Percentiles rank a stretch among this genome's conserved stretches.
Evolutionary conservation across 2,329 filamentous ascomycete genomes (phyloP).

Genomic region (Juglanconis oblonga): DNA sequence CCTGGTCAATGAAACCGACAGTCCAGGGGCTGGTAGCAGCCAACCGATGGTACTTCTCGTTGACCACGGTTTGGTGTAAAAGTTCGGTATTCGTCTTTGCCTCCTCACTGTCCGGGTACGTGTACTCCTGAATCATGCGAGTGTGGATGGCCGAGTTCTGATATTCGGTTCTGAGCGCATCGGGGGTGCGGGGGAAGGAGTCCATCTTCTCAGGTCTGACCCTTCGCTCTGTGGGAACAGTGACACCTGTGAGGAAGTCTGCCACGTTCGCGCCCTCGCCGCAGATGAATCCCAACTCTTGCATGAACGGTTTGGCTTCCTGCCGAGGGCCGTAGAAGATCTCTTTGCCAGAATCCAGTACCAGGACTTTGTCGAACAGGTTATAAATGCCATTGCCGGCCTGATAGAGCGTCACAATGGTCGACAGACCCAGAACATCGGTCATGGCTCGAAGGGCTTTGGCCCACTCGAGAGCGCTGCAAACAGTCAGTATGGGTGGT

Average conservation of each 20-base stretch:
- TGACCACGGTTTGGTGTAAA: conserved; percentile 50
- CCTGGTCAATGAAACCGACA: conserved; percentile 51
- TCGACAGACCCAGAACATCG: conserved; percentile 56
- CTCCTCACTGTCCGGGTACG: conserved; percentile 49
- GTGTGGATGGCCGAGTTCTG: conserved; percentile 47
- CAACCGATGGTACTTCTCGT: conserved; percentile 55
- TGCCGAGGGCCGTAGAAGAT: conserved; percentile 61
- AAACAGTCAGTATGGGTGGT: background rate
- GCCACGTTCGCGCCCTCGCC: conserved; percentile 60
- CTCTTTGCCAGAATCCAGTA: conserved; percentile 64
- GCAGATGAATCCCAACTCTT: conserved; percentile 61
- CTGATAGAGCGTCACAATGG: conserved; percentile 66
- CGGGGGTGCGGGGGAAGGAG: conserved; percentile 43
- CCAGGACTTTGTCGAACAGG: conserved; percentile 67
- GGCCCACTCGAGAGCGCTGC: conserved; percentile 54
- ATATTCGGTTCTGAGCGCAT: conserved; percentile 46
- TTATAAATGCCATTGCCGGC: conserved; percentile 69
- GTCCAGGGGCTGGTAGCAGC: conserved; percentile 55
- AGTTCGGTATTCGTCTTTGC: conserved; percentile 47
- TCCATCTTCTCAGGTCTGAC: conserved; percentile 44
- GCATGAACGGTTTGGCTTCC: conserved; percentile 63
- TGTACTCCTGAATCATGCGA: conserved; percentile 53
- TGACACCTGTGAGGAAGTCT: conserved; percentile 65
- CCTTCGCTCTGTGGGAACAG: conserved; percentile 64
- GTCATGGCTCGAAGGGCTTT: conserved; percentile 63